Conservation (phyloP, 495 filamentous ascomycete species). For the Lophium mytilinum region DNA sequence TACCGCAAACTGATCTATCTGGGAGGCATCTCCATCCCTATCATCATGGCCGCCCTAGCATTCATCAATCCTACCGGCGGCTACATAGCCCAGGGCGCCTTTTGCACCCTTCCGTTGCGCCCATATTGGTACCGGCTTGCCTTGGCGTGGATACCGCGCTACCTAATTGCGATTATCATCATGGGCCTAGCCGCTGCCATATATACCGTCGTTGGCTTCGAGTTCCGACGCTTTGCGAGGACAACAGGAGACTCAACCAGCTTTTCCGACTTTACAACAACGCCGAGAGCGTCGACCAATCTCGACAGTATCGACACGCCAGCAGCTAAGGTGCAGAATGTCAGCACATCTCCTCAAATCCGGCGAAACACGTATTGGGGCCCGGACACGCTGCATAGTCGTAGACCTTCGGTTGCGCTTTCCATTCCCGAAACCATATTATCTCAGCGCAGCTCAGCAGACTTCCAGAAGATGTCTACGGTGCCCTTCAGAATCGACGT, state of each 20-base stretch:
- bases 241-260: background rate
- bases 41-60: conserved; percentile 51
- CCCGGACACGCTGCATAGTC: background rate
- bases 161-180: conserved; percentile 55
- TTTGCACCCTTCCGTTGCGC: conserved; percentile 58
- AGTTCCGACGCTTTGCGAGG: conserved; percentile 29
- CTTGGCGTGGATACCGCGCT: conserved; percentile 64
- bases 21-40: conserved; percentile 48
- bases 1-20: conserved; percentile 50
- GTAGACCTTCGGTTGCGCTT: background rate
- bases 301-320: no score
- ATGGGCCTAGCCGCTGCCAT: conserved; percentile 55
- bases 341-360: no score
- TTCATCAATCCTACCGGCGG: conserved; percentile 48
- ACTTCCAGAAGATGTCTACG: background rate
- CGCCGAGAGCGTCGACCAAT: no score
- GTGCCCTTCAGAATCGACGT: no score
- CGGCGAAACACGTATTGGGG: background rate
- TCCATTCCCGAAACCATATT: background rate
- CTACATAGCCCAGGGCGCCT: conserved; percentile 53
- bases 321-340: no score
- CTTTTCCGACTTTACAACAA: no score
- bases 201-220: conserved; percentile 55
- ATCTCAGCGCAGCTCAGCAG: background rate
- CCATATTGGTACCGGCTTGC: conserved; percentile 55